Evolutionary conservation across 495 filamentous ascomycete species (phyloP).

Genomic region (Daldinia vernicosa): DNA sequence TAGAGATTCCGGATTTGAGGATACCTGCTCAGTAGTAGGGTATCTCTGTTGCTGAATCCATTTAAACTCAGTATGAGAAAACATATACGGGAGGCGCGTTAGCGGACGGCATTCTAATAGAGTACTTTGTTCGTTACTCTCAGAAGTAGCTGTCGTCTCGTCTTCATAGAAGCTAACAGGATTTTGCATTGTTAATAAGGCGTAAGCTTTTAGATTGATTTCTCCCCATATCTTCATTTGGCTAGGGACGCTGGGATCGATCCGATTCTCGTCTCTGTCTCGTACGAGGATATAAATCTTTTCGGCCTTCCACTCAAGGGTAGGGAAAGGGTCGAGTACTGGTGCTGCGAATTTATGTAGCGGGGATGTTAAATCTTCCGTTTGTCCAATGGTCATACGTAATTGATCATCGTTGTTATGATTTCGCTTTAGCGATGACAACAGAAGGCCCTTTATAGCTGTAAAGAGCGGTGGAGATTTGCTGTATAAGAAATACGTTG

Average conservation of each 20-base stretch:
- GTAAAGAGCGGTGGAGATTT: slow-evolving; percentile 25
- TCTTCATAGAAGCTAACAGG: slow-evolving; percentile 37
- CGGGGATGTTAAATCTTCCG: slow-evolving; percentile 46
- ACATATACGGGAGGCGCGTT: slow-evolving; percentile 25
- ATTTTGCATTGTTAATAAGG: slow-evolving; percentile 27
- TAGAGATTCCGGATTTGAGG: slow-evolving; percentile 38
- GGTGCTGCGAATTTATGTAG: slow-evolving; percentile 54
- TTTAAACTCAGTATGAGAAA: slow-evolving; percentile 15
- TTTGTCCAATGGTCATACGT: slow-evolving; percentile 67
- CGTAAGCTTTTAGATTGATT: slow-evolving; percentile 53
- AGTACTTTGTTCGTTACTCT: background rate
- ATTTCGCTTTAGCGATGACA: slow-evolving; percentile 35
- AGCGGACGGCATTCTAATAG: background rate
- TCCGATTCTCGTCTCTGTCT: slow-evolving; percentile 42
- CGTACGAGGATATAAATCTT: slow-evolving; percentile 59
- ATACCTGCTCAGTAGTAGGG: slow-evolving; percentile 1
- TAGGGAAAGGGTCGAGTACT: slow-evolving; percentile 54
- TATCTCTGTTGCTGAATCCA: slow-evolving; percentile 22
- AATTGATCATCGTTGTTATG: slow-evolving; percentile 41
- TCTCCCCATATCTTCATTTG: slow-evolving; percentile 59
- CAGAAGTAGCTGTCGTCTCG: background rate
- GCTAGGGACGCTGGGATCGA: slow-evolving; percentile 31
- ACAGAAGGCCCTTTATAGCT: slow-evolving; percentile 31
- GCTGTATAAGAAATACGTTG: slow-evolving; percentile 53
- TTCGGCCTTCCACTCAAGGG: slow-evolving; percentile 53